Base-by-base conservation (phyloP, 2,329 filamentous ascomycete genomes). In the Diaporthe velutina region DNA sequence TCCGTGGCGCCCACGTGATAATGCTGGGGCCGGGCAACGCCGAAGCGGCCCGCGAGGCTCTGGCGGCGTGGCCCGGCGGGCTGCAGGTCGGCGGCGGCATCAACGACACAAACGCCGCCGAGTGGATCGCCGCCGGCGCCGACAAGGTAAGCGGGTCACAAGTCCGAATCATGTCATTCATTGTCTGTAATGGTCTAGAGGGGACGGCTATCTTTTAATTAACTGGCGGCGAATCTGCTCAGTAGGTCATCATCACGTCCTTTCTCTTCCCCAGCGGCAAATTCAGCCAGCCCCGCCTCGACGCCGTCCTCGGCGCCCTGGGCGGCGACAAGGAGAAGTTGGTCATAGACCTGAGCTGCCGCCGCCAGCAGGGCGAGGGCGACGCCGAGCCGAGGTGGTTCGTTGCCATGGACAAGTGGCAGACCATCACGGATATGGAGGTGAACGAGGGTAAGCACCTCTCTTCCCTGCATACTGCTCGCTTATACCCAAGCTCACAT, bases 321-420 rank as follows among this genome's bases (percentile, higher is more conserved):
- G 93, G 88, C 35, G 92, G 93, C 71, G 93, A 98, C 82, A 95
- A 88, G 82, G 86, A 88, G 66, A 97, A 94, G 84, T 91, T 99
- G 66, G 96, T 99, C 78, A 96, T 99, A 82, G 97, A 99, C 82
- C 90, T 99, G 33, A 98, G 95, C 84, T 99, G 97, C 82, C 92
- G 97, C 70, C 89, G 92, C 74, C 93, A 92, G 75, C 93, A 89
- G 50, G 86, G 88, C 4, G 88, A 93, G 73, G 93, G 87, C 52
- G 55, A 52, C 35, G 73, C 60, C 40, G 73, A 64, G 13, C 75
- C 75, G 7, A 74, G 61, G 42, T 99, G 97, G 97, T 95, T 94
- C 80, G 97, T 99, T n/a, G 96, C 97, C 73, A 99, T 98, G 93
- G 95, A 99, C 84, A 98, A 98, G 83, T 99, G 97, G 97, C 97